phyloP scores from a whole-genome alignment of 306 rosid genomes.

The Sindora glabra region DNA sequence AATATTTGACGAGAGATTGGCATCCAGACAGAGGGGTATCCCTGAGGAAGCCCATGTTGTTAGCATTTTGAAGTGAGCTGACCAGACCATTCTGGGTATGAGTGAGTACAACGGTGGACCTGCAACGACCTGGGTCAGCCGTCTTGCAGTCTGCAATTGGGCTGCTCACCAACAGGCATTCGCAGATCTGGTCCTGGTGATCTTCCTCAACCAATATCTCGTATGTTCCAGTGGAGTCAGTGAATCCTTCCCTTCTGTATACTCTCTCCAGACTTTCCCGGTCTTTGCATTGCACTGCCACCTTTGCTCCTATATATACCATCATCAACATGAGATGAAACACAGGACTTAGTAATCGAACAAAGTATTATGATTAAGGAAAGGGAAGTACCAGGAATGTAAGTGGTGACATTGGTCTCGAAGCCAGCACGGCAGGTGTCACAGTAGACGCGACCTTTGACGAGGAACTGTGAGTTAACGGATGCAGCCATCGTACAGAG shows the following conservation, averaged over 20 bases:
- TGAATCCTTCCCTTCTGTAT: slow-evolving; percentile 33
- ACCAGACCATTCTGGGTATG: slow-evolving; percentile 43
- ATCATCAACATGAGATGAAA: background rate
- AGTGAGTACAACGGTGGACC: slow-evolving; percentile 44
- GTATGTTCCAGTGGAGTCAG: slow-evolving; percentile 47
- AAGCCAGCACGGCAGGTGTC: slow-evolving; percentile 49
- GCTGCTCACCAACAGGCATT: slow-evolving; percentile 33
- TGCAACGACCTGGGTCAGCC: slow-evolving; percentile 41
- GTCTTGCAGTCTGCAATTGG: slow-evolving; percentile 32
- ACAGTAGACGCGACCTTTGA: slow-evolving; percentile 38
- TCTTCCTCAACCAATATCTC: slow-evolving; percentile 37
- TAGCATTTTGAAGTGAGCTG: slow-evolving; percentile 35
- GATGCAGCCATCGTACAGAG: too few species aligned
- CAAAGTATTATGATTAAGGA: background rate
- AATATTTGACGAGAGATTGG: slow-evolving; percentile 29
- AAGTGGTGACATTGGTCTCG: slow-evolving; percentile 35
- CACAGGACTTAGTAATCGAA: background rate
- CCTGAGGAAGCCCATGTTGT: slow-evolving; percentile 53
- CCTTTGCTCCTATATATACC: slow-evolving; percentile 48
- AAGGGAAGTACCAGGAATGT: slow-evolving; percentile 26
- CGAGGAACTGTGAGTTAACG: too few species aligned
- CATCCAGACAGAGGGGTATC: slow-evolving; percentile 40
- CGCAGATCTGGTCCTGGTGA: slow-evolving; percentile 47
- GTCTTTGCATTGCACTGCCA: slow-evolving; percentile 46
- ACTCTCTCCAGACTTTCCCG: slow-evolving; percentile 19